Evolutionary conservation across 768 basidiomycete species (phyloP).

Genomic region (Kwoniella europaea): DNA sequence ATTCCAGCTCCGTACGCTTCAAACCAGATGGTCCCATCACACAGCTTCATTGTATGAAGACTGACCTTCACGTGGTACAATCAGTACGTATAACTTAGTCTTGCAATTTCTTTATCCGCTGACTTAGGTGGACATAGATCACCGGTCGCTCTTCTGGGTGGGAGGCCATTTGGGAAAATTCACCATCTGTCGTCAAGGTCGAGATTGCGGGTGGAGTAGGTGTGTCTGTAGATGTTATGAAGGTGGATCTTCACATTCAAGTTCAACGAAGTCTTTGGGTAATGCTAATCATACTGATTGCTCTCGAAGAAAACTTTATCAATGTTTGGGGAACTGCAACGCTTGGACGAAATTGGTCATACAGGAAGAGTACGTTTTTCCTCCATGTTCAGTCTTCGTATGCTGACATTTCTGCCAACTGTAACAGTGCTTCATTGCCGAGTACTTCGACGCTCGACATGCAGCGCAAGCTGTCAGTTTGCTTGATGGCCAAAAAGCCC

Average conservation of each 20-base stretch:
- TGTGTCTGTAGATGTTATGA: slow-evolving; percentile 19
- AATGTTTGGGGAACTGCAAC: slow-evolving; percentile 30
- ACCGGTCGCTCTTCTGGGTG: slow-evolving; percentile 10
- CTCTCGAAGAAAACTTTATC: slow-evolving; percentile 7
- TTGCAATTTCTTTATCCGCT: background rate
- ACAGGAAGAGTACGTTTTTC: slow-evolving; percentile 30
- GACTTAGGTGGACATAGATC: slow-evolving; percentile 7
- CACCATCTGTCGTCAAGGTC: slow-evolving; percentile 33
- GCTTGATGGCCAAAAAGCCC: slow-evolving; percentile 26
- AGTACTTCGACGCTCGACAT: slow-evolving; percentile 44
- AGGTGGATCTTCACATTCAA: slow-evolving; percentile 20
- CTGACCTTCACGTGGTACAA: slow-evolving; percentile 32
- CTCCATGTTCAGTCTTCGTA: background rate
- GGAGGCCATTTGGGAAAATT: slow-evolving; percentile 30
- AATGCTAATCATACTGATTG: slow-evolving; percentile 3
- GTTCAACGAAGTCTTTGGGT: background rate
- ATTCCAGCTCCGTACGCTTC: slow-evolving; percentile 18
- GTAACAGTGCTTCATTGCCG: slow-evolving; percentile 38
- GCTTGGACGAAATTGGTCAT: slow-evolving; percentile 28
- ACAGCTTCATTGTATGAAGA: slow-evolving; percentile 39
- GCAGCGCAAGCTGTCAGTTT: slow-evolving; percentile 31
- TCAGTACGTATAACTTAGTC: slow-evolving; percentile 25
- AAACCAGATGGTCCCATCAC: slow-evolving; percentile 9
- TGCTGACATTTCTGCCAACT: background rate
- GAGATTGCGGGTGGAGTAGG: slow-evolving; percentile 26